A percentile compares a stretch with the other conserved stretches of the same genome.
Evolutionary conservation across 257 asterid genomes (phyloP).

Genomic region (Jacaranda copaia): DNA sequence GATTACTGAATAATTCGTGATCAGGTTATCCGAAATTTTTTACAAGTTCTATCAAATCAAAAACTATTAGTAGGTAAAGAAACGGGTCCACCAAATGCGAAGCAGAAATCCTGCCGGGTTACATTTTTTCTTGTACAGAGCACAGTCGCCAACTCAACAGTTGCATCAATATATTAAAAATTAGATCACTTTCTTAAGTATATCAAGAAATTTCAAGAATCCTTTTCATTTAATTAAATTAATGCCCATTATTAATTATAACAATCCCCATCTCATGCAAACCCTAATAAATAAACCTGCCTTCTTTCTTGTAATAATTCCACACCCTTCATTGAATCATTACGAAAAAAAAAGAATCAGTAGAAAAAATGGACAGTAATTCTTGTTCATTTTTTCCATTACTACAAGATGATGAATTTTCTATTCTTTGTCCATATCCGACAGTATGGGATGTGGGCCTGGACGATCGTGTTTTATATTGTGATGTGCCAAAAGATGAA

Average conservation of each 20-base stretch:
- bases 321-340: no score
- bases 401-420: conserved; percentile 4
- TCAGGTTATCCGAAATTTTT: not conserved
- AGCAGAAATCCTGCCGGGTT: conserved; percentile 14
- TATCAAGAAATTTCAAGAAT: conserved; percentile 23
- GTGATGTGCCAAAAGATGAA: not conserved
- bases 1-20: not conserved
- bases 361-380: conserved; percentile 15
- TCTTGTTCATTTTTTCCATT: not conserved
- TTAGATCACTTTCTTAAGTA: conserved; percentile 18
- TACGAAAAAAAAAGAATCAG: no score
- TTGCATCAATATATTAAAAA: not conserved
- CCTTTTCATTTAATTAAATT: not conserved
- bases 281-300: conserved; percentile 8
- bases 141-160: conserved; percentile 40
- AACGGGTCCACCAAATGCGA: conserved; percentile 14
- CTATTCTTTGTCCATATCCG: not conserved
- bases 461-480: not conserved
- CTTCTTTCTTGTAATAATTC: no score
- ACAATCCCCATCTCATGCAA: not conserved
- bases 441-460: conserved; percentile 15
- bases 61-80: not conserved
- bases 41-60: not conserved
- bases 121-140: not conserved
- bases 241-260: conserved; percentile 1